Conservation (phyloP, 345 rosid species). For the Nasturtium officinale region DNA sequence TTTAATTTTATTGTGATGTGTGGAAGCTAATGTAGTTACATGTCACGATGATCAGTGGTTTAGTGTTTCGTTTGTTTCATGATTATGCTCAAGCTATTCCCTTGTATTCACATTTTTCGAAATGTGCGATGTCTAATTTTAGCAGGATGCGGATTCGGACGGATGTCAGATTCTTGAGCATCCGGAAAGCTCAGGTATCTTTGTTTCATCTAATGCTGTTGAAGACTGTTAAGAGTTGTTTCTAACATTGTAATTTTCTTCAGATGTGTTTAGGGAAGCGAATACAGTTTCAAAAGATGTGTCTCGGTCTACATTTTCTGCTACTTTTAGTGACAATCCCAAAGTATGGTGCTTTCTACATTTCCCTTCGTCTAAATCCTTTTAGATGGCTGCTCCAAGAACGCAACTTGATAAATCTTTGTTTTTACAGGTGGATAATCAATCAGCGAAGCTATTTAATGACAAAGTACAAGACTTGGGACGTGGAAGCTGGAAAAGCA, state of each 20-base stretch:
- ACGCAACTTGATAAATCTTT: constrained; percentile 18
- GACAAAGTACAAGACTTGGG: constrained; percentile 40
- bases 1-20: constrained; percentile 1
- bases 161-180: constrained; percentile 41
- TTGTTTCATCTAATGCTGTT: constrained; percentile 9
- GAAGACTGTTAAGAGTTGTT: background rate
- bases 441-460: constrained; percentile 35
- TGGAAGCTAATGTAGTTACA: background rate
- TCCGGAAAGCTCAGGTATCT: constrained; percentile 38
- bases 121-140: constrained; percentile 13
- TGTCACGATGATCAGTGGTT: constrained; percentile 2
- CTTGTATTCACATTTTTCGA: background rate
- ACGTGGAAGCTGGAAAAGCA: constrained; percentile 40
- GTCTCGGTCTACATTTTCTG: constrained; percentile 44
- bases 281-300: constrained; percentile 22
- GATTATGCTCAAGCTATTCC: background rate
- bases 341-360: constrained; percentile 54
- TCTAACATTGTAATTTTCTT: constrained; percentile 35
- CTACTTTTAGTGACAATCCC: constrained; percentile 15
- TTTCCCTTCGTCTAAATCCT: constrained; percentile 5
- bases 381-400: constrained; percentile 20
- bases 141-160: constrained; percentile 48
- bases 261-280: constrained; percentile 41
- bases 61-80: background rate
- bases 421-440: constrained; percentile 51